These are phyloP conservation scores for Sclerotinia spermophila DNA, from an alignment of 2,329 filamentous ascomycete species.

Conservation along the genomic window DNA sequence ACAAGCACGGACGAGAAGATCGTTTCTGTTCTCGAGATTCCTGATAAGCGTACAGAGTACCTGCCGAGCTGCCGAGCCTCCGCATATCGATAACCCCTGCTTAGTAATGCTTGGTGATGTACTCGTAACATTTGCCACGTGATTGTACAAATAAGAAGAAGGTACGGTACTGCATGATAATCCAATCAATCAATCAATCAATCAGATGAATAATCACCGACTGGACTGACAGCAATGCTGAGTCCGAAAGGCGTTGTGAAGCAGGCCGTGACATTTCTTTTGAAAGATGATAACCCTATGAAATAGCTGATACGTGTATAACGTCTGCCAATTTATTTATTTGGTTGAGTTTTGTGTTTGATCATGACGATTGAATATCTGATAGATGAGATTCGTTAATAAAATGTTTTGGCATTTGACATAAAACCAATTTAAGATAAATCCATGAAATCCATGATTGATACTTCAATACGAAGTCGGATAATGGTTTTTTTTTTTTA, in stretches of 20 bases:
- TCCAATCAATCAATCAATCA: background rate
- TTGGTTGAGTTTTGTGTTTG: conserved; percentile 38
- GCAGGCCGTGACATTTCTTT: background rate
- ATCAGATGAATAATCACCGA: background rate
- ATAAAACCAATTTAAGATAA: background rate
- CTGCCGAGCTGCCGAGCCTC: background rate
- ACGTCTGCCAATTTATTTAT: conserved; percentile 21
- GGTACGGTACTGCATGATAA: background rate
- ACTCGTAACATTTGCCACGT: no score
- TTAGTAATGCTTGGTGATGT: background rate
- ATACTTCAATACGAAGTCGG: background rate
- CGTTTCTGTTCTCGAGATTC: background rate
- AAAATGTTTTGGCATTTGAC: background rate
- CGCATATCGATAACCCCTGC: background rate
- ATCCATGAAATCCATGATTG: background rate
- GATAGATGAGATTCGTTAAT: background rate
- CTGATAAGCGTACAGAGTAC: background rate
- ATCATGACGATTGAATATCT: conserved; percentile 50
- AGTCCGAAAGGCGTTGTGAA: background rate
- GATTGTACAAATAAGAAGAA: background rate
- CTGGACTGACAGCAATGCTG: background rate
- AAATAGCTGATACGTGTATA: background rate
- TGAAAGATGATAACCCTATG: background rate
- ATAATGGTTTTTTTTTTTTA: background rate
- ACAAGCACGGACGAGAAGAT: background rate